phyloP scores from a whole-genome alignment of 345 rosid genomes.

The Hibiscus tridactylites region DNA sequence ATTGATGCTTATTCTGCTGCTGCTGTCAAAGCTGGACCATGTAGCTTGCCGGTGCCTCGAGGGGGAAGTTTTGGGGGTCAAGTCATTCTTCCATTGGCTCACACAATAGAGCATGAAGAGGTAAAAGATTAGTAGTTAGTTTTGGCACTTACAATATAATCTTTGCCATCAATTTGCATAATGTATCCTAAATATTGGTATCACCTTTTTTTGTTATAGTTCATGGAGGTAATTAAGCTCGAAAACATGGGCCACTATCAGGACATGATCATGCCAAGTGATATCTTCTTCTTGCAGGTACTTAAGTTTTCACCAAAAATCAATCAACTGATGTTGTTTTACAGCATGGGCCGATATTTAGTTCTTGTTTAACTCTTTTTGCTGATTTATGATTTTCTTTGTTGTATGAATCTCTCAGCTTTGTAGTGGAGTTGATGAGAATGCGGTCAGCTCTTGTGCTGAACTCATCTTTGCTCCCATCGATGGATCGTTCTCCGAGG shows the following conservation, averaged over 20 bases:
- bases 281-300: constrained; percentile 92
- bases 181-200: neutral
- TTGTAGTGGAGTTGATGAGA: constrained; percentile 91
- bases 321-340: neutral
- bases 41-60: constrained; percentile 62
- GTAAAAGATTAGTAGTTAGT: constrained; percentile 19
- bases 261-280: constrained; percentile 80
- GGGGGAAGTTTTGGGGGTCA: constrained; percentile 88
- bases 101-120: constrained; percentile 95
- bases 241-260: constrained; percentile 78
- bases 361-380: neutral
- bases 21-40: constrained; percentile 80
- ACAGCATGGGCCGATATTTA: neutral
- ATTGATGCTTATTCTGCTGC: constrained; percentile 92
- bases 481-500: constrained; percentile 90
- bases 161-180: neutral
- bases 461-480: constrained; percentile 95
- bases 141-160: neutral
- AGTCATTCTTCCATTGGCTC: constrained; percentile 93
- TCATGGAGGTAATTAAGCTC: constrained; percentile 89
- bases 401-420: constrained; percentile 38
- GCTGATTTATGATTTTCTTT: neutral
- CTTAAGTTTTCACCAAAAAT: constrained; percentile 13
- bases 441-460: constrained; percentile 70
- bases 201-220: constrained; percentile 29